These are phyloP conservation scores for Haematococcus sp. DNA, from an alignment of 139 green algal species.

Conservation along the genomic window DNA sequence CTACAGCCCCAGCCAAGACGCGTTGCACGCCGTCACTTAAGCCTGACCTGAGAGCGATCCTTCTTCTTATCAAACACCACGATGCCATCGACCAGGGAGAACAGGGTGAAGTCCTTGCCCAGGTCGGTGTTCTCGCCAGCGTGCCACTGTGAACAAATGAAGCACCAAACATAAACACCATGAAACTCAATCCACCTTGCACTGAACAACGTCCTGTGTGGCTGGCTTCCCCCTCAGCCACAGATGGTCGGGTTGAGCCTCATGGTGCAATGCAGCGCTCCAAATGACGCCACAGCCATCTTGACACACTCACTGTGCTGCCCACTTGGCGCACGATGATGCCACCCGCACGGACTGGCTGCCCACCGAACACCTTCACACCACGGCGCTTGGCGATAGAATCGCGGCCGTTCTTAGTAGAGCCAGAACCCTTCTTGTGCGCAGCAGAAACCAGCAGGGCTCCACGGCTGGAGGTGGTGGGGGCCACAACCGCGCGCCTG, in stretches of 20 bases:
- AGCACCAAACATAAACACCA: no score
- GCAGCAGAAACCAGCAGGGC: slow-evolving; percentile 44
- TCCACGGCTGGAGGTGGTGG: slow-evolving; percentile 17
- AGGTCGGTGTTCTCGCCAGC: slow-evolving; percentile 81
- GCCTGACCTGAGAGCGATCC: slow-evolving; percentile 29
- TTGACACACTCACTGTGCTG: slow-evolving; percentile 63
- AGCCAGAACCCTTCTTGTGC: slow-evolving; percentile 78
- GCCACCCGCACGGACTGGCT: slow-evolving; percentile 87
- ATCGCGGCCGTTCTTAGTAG: slow-evolving; percentile 97
- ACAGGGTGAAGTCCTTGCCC: slow-evolving; percentile 95
- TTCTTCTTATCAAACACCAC: slow-evolving; percentile 85
- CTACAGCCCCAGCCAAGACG: neutral
- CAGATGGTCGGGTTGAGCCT: no score
- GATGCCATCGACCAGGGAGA: slow-evolving; percentile 80
- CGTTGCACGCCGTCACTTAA: neutral
- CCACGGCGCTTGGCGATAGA: slow-evolving; percentile 86
- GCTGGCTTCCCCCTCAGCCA: neutral
- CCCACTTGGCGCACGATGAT: slow-evolving; percentile 96
- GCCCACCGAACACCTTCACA: slow-evolving; percentile 95
- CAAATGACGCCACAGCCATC: no score
- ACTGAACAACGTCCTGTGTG: no score
- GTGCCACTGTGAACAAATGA: slow-evolving; percentile 61
- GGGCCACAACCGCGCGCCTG: slow-evolving; percentile 6
- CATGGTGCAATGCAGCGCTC: neutral
- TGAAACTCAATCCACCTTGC: no score